A percentile compares a stretch with the other conserved stretches of the same genome.
Conservation (phyloP, 225 moss, liverwort and hornwort genomes). For the Neckera pumila region DNA sequence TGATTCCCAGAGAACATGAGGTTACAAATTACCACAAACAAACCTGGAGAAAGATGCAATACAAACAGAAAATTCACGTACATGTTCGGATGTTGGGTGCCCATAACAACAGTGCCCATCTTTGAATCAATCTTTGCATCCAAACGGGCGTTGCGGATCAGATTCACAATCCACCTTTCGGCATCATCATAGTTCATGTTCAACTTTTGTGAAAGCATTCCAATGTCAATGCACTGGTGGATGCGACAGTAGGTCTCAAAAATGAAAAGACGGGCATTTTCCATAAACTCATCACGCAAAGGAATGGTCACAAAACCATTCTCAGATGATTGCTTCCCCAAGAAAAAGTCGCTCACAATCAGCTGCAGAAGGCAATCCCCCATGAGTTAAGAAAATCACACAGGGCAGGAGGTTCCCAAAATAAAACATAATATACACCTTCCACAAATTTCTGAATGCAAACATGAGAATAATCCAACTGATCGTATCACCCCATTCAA, state of each 20-base stretch:
- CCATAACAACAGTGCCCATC: slow-evolving; percentile 99
- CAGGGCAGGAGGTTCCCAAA: not conserved
- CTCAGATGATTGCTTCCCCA: slow-evolving; percentile 89
- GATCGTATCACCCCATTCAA: not conserved
- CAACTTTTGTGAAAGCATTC: slow-evolving; percentile 93
- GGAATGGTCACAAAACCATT: slow-evolving; percentile 90
- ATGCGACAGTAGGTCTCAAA: slow-evolving; percentile 99
- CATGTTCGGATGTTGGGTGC: slow-evolving; percentile 98
- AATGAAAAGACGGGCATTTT: slow-evolving; percentile 92
- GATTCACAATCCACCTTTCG: slow-evolving; percentile 96
- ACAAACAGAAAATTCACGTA: slow-evolving; percentile 17
- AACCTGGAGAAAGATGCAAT: not conserved
- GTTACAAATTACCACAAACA: not conserved
- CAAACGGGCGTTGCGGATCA: slow-evolving; percentile 85
- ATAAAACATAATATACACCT: not conserved
- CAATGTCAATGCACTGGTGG: slow-evolving; percentile 97
- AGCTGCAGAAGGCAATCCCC: slow-evolving; percentile 35
- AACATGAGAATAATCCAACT: not conserved
- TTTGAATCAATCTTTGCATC: slow-evolving; percentile 98
- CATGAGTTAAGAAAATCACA: not conserved
- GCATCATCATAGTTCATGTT: slow-evolving; percentile 99
- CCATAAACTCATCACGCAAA: slow-evolving; percentile 91
- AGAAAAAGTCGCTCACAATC: slow-evolving; percentile 96
- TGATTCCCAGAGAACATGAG: not conserved
- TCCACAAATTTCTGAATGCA: not conserved